A percentile compares a stretch with the other conserved stretches of the same genome.
These are phyloP conservation scores for Lentinus tigrinus DNA, from an alignment of 768 basidiomycete species.

Conservation along the genomic window DNA sequence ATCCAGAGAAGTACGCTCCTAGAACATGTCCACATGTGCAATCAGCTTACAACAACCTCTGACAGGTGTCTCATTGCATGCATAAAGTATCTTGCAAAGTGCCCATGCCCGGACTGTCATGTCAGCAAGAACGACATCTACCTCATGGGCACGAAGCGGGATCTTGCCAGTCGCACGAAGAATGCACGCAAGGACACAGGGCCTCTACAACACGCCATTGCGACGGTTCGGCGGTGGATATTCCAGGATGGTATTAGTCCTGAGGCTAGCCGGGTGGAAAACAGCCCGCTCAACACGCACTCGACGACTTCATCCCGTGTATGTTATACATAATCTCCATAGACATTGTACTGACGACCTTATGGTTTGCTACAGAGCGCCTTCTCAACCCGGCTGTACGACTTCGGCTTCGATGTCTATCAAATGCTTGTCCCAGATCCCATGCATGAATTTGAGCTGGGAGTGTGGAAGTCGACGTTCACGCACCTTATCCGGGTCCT, in stretches of 20 bases:
- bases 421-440: constrained; percentile 29
- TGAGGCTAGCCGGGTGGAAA: not conserved
- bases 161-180: not conserved
- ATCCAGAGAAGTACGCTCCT: constrained; percentile 34
- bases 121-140: not conserved
- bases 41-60: constrained; percentile 5
- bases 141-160: not conserved
- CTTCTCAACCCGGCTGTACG: constrained; percentile 25
- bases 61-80: constrained; percentile 23
- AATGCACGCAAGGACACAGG: not conserved
- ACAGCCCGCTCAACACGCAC: too few relatives aligned
- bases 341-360: too few relatives aligned
- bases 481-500: constrained; percentile 28
- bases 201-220: not conserved
- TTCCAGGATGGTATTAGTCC: not conserved
- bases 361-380: too few relatives aligned
- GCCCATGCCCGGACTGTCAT: constrained; percentile 1
- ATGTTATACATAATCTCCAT: too few relatives aligned
- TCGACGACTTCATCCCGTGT: too few relatives aligned
- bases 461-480: constrained; percentile 31
- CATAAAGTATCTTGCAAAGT: constrained; percentile 15
- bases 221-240: not conserved
- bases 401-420: constrained; percentile 28
- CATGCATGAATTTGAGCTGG: constrained; percentile 35
- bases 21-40: constrained; percentile 18